Evolutionary conservation across 2,329 filamentous ascomycete genomes (phyloP), one percentile per base, ranked within the genome.

Genomic region (Talaromyces sp.): DNA sequence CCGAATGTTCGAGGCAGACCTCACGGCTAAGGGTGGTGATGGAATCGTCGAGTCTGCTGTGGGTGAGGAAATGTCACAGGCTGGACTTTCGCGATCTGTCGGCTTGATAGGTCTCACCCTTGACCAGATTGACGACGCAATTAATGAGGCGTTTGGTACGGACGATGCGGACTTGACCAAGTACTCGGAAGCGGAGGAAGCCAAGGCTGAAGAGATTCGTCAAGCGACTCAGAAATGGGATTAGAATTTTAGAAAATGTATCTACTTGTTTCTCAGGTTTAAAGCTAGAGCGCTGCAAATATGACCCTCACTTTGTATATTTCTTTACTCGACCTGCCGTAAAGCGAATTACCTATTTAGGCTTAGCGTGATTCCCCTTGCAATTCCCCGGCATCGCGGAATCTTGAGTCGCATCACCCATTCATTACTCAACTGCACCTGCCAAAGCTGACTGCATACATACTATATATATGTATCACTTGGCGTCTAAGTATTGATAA

Each of bases 1-100:
- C 44, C 65, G 58, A 20, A 58, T 62, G 2, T 69, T 74, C 32
- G 69, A 71, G 43, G 57, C 54, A 4, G 70, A 74, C 45, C 56
- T 71, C 10, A 43, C 55, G 1, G 41, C 59, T 16, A 70, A 72
- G n/a, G 71, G 71, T 33, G 71, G 71, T n/a, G 66, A 70, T 2
- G 71, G 71, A 1, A 60, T 65, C 2, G 69, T 74, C 27, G 66
- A 72, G 52, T 56, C 58, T 27, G 65, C 66, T 0, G 67, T 74
- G 2, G 71, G 71, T 11, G 65, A 70, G 52, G 65, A 70, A 10
- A 69, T 70, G 64, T 66, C 62, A 19, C 61, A 67, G 20, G 51
- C 66, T 10, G 71, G 71, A 2, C 71, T 68, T 61, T 64, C 68
- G 8, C 67, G 70, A 2, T 71, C 71, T 24, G 69, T 72, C 3